Conservation (phyloP, 2,329 filamentous ascomycete species). For the Beauveria sp. region DNA sequence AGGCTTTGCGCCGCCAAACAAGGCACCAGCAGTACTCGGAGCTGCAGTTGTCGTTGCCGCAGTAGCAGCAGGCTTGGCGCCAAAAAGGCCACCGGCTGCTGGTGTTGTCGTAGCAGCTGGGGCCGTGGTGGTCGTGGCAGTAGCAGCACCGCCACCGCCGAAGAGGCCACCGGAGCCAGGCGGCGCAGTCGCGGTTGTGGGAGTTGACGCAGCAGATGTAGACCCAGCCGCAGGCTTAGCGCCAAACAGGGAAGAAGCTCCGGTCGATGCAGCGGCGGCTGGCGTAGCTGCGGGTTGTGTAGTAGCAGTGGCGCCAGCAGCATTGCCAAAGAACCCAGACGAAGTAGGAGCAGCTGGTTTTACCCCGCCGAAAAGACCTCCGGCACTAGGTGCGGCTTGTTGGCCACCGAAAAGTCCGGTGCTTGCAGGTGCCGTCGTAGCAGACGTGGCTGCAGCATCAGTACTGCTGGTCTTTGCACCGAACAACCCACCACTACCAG, state of each 20-base stretch:
- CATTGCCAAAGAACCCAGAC: slow-evolving; percentile 24
- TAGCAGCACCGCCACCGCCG: slow-evolving; percentile 12
- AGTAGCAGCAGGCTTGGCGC: slow-evolving; percentile 31
- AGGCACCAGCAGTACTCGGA: slow-evolving; percentile 21
- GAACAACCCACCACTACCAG: slow-evolving; percentile 8
- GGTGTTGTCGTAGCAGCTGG: slow-evolving; percentile 15
- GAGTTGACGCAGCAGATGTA: slow-evolving; percentile 18
- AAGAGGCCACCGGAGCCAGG: slow-evolving; percentile 17
- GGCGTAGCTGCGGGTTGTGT: slow-evolving; percentile 19
- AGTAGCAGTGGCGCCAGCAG: slow-evolving; percentile 21
- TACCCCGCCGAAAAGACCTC: slow-evolving; percentile 21
- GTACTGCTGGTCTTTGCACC: slow-evolving; percentile 16
- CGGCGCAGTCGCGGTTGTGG: slow-evolving; percentile 15
- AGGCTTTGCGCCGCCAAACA: slow-evolving; percentile 27
- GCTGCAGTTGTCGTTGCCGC: slow-evolving; percentile 25
- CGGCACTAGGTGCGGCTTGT: slow-evolving; percentile 13
- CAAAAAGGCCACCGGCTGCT: slow-evolving; percentile 27
- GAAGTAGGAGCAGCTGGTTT: slow-evolving; percentile 18
- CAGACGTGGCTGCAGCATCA: slow-evolving; percentile 11
- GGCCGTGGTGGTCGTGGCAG: slow-evolving; percentile 21
- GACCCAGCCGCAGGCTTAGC: slow-evolving; percentile 15
- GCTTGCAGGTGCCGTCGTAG: slow-evolving; percentile 10
- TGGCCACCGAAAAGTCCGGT: slow-evolving; percentile 16
- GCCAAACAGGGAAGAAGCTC: slow-evolving; percentile 18
- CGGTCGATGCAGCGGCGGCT: slow-evolving; percentile 14